Base-by-base conservation (phyloP, 768 basidiomycete species). In the Gloeophyllum trabeum region DNA sequence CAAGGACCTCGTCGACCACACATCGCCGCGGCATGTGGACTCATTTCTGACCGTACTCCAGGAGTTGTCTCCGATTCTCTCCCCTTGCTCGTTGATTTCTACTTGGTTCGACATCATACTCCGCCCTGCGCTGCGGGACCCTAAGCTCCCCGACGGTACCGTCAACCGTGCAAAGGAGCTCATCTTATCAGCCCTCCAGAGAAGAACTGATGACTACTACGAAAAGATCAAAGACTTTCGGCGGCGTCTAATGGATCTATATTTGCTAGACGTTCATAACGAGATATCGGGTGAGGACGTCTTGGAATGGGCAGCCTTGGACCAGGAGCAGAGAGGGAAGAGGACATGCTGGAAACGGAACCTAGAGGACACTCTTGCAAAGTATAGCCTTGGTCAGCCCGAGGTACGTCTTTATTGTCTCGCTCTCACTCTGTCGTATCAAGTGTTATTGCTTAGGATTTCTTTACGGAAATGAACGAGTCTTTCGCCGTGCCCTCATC, bases 21-120 rank as follows among this genome's bases (percentile, higher is more conserved):
- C 72, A 3, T 73, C 71, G 20, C 60, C 75, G 28, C 63, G 63
- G 19, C 82, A 86, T 51, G 70, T 68, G 3, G 81, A 85, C 51
- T 58, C 76, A 12, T 78, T 90, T 50, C 67, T 90, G 7, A 67
- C 71, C 20, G 69, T 84, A 14, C 66, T 89, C 4, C 69, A 71
- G 47, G 76, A 76, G 49, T 67, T 89, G 21, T 64, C 65, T 6
- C 71, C 79, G 10, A 65, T 83, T 22, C 62, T 87, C 5, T 65
- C 81, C 2, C 62, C 81, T 5, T 67, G 67, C 4, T 82, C 81
- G 20, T 65, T 88, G 42, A 80, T 87, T 43, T 79, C 79, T 2
- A 69, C 67, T 21, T 90, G 88, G 88, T 90, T 86, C 57, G 85
- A 90, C 55, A 69, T 83, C 24, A 68, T 84, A 21, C 66, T 90